Evolutionary conservation across 2,329 filamentous ascomycete species (phyloP).

Genomic region (Purpureocillium takamizusanense): DNA sequence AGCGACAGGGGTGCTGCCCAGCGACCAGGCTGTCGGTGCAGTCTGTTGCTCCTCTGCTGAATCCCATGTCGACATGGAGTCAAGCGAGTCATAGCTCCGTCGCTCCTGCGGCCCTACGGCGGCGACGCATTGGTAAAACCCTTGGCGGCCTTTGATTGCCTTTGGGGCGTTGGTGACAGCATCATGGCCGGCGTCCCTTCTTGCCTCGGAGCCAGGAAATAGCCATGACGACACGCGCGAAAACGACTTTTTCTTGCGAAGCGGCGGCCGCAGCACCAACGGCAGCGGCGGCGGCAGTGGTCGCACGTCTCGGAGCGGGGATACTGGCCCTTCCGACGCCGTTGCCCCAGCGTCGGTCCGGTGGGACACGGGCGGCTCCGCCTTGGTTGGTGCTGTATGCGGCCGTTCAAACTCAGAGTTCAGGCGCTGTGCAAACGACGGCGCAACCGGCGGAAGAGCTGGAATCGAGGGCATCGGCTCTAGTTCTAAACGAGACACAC

Average conservation of each 20-base stretch:
- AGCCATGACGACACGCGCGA: slow-evolving; percentile 53
- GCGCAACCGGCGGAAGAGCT: slow-evolving; percentile 45
- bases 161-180: slow-evolving; percentile 46
- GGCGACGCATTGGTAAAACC: slow-evolving; percentile 50
- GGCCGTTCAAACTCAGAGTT: slow-evolving; percentile 34
- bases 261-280: slow-evolving; percentile 47
- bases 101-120: slow-evolving; percentile 19
- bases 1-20: slow-evolving; percentile 32
- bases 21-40: slow-evolving; percentile 39
- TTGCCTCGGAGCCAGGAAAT: slow-evolving; percentile 31
- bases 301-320: slow-evolving; percentile 12
- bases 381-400: slow-evolving; percentile 19
- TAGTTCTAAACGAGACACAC: slow-evolving; percentile 24
- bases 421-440: slow-evolving; percentile 48
- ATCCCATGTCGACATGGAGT: slow-evolving; percentile 42
- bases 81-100: slow-evolving; percentile 34
- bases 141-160: slow-evolving; percentile 40
- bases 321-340: neutral
- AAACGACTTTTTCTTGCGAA: slow-evolving; percentile 60
- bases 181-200: slow-evolving; percentile 33
- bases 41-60: slow-evolving; percentile 35
- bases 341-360: no score
- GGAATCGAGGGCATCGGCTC: slow-evolving; percentile 48
- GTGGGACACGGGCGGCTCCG: no score
- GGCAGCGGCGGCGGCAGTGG: slow-evolving; percentile 45